phyloP scores from a whole-genome alignment of 2,329 filamentous ascomycete genomes.

The Juglanconis juglandina region DNA sequence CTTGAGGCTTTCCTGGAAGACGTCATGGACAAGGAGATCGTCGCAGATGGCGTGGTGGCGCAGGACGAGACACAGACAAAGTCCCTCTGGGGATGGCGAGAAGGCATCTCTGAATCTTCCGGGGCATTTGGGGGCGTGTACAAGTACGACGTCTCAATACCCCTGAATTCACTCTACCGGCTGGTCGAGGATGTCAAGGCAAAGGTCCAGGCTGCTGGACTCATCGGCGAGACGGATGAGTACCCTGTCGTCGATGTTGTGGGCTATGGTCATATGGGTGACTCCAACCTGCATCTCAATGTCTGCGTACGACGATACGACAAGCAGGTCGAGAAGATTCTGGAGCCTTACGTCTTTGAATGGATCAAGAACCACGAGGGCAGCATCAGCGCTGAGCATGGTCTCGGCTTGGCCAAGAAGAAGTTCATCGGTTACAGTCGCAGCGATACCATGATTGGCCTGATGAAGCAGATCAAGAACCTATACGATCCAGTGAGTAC shows the following conservation, averaged over 20 bases:
- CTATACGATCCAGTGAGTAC: constrained; percentile 85
- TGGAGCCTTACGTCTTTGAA: constrained; percentile 96
- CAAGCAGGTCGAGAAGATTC: constrained; percentile 76
- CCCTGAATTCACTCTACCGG: constrained; percentile 78
- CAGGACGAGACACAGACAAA: constrained; percentile 89
- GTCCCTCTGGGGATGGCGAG: constrained; percentile 85
- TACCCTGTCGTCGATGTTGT: constrained; percentile 85
- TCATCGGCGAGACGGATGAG: constrained; percentile 72
- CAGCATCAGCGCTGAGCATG: constrained; percentile 96
- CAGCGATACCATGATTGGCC: constrained; percentile 75
- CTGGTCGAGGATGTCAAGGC: constrained; percentile 82
- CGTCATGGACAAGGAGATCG: constrained; percentile 83
- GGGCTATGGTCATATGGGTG: constrained; percentile 97
- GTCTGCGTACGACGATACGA: constrained; percentile 79
- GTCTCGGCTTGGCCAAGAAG: constrained; percentile 91
- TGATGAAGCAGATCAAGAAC: constrained; percentile 95
- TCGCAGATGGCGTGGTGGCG: constrained; percentile 84
- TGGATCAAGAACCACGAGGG: constrained; percentile 87
- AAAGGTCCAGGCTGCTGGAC: constrained; percentile 67
- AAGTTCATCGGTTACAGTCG: constrained; percentile 91
- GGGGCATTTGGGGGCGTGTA: constrained; percentile 93
- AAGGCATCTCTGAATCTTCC: constrained; percentile 85
- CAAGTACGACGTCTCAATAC: constrained; percentile 98
- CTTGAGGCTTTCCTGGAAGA: constrained; percentile 85
- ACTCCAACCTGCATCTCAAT: constrained; percentile 93